These are phyloP conservation scores for Suillus fuscotomentosus DNA, from an alignment of 768 basidiomycete genomes.

Conservation along the genomic window DNA sequence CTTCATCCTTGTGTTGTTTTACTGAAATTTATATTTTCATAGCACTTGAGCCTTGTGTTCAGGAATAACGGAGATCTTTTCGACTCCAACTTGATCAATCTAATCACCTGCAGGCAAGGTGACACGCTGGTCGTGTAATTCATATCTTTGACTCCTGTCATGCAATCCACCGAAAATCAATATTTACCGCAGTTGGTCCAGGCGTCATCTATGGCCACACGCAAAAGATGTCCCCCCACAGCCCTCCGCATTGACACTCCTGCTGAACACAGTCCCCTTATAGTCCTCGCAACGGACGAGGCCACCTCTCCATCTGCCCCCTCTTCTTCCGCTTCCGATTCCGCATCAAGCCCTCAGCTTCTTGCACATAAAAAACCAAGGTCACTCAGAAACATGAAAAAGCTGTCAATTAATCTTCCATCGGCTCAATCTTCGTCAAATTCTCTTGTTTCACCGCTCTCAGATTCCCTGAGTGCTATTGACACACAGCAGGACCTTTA, in stretches of 20 bases:
- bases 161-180: constrained; percentile 23
- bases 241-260: constrained; percentile 61
- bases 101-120: constrained; percentile 10
- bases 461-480: constrained; percentile 31
- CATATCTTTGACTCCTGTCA: constrained; percentile 29
- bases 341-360: constrained; percentile 42
- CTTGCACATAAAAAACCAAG: constrained; percentile 40
- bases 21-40: constrained; percentile 15
- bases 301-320: constrained; percentile 47
- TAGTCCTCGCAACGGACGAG: constrained; percentile 48
- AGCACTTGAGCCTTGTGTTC: constrained; percentile 14
- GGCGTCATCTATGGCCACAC: constrained; percentile 32
- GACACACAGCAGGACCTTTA: constrained; percentile 31
- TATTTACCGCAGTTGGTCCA: constrained; percentile 30
- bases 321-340: constrained; percentile 53
- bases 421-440: constrained; percentile 57
- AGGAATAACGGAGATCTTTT: constrained; percentile 7
- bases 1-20: constrained; percentile 13
- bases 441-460: constrained; percentile 41
- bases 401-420: constrained; percentile 66
- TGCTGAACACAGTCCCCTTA: constrained; percentile 40
- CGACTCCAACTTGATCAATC: constrained; percentile 10
- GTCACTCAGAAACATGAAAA: constrained; percentile 69
- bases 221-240: constrained; percentile 53
- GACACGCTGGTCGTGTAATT: constrained; percentile 37